These are phyloP conservation scores for Penicillium lagena DNA, from an alignment of 495 filamentous ascomycete species.

Conservation along the genomic window DNA sequence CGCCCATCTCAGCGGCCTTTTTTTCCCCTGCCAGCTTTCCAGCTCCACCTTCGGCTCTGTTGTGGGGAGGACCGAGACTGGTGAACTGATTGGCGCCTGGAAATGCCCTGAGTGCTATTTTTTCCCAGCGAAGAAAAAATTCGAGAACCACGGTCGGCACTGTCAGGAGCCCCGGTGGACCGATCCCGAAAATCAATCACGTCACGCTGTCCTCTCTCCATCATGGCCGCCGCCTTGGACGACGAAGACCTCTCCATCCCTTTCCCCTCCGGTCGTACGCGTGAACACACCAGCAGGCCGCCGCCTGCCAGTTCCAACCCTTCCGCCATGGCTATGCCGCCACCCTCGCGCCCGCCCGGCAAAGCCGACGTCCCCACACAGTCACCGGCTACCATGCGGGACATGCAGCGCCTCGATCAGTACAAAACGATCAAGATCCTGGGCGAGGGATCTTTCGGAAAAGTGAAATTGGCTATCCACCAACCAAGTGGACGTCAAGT, in stretches of 20 bases:
- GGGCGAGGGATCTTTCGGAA: constrained; percentile 95
- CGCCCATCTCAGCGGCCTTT: constrained; percentile 8
- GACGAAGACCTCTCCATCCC: constrained; percentile 92
- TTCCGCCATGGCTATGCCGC: constrained; percentile 44
- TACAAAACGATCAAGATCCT: constrained; percentile 87
- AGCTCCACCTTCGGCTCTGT: constrained; percentile 22
- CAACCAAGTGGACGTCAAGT: constrained; percentile 87
- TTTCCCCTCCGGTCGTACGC: constrained; percentile 58
- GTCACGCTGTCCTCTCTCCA: constrained; percentile 32
- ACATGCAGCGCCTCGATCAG: constrained; percentile 78
- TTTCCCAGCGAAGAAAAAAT: constrained; percentile 6
- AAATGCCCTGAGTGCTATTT: constrained; percentile 10
- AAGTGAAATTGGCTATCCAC: constrained; percentile 94
- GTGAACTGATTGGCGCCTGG: constrained; percentile 19
- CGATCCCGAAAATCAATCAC: constrained; percentile 34
- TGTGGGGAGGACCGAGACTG: constrained; percentile 24
- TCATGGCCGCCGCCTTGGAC: constrained; percentile 55
- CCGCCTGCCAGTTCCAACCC: constrained; percentile 20
- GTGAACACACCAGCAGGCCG: constrained; percentile 22
- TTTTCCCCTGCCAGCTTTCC: constrained; percentile 7
- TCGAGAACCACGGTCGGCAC: constrained; percentile 10
- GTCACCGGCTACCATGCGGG: constrained; percentile 40
- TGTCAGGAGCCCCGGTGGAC: constrained; percentile 16
- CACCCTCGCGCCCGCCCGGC: constrained; percentile 34
- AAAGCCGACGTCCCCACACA: constrained; percentile 27